Base-by-base conservation (phyloP, 2,329 filamentous ascomycete species). In the Bipolaris victoriae region DNA sequence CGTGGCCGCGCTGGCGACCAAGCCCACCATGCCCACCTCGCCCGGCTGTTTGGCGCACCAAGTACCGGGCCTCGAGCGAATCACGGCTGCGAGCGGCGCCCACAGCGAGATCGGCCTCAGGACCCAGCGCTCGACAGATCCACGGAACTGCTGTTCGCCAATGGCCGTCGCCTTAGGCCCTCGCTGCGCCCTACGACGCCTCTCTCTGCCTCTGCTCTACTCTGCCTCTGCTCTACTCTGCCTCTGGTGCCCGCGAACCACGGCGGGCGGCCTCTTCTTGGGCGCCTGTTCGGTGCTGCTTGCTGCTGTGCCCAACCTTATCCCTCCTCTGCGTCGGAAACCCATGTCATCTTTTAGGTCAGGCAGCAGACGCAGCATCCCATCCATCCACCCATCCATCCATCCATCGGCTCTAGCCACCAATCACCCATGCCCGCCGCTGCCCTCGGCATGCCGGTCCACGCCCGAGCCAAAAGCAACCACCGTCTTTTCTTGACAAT, bases 21-120 rank as follows among this genome's bases (percentile, higher is more conserved):
- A 58, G 54, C 39, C 51, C 52, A 51, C 52, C 39, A 37, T 53
- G 63, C 39, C 66, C 26, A 29, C 26, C 26, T 10, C 26, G 26
- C 65, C 66, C 66, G 64, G 57, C 64, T 60, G 43, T 50, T 49
- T 66, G 69, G 69, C 62, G 60, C 66, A 57, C 11, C 52, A 48
- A 58, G 35, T 54, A 50, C 48, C 54, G 41, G 45, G 49, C 50
- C 22, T 51, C 58, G 61, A 59, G 63, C 69, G 56, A 69, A 71
- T 69, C 69, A 69, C 48, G 26, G 24, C 9, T 33, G 24, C 39
- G 46, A 45, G 29, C 55, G 5, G 31, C 45, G 31, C 45, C 45
- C 31, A n/a, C 36, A 41, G 55, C 46, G 31, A 43, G 51, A 62
- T 52, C 55, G 50, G 47, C 56, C 47, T 51, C 58, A 48, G 55